Base-by-base conservation (phyloP, 768 basidiomycete genomes). In the Serpula lacrymans region DNA sequence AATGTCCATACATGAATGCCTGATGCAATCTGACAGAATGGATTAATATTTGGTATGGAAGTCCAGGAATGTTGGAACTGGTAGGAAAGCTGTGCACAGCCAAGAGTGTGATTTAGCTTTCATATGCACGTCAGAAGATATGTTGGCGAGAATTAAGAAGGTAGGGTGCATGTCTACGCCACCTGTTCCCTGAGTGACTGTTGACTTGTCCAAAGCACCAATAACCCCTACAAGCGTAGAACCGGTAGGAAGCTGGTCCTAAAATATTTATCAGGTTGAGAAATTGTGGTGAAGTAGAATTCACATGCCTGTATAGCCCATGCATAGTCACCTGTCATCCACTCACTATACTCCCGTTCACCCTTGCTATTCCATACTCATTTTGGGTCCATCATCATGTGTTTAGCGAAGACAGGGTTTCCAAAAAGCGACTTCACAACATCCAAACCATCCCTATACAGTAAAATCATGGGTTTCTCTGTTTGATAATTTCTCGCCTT, bases 1-100 rank as follows among this genome's bases (percentile, higher is more conserved):
- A 20, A 46, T 33, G 42, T 56, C 51, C n/a, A 56, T 31, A 13
- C 36, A 41, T n/a, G n/a, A n/a, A n/a, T n/a, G n/a, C n/a, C n/a
- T n/a, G n/a, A n/a, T n/a, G n/a, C n/a, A n/a, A n/a, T n/a, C n/a
- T n/a, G n/a, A n/a, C n/a, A n/a, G n/a, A n/a, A n/a, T n/a, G n/a
- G n/a, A n/a, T n/a, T n/a, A n/a, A n/a, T n/a, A n/a, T n/a, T n/a
- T n/a, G n/a, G n/a, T n/a, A n/a, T n/a, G n/a, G n/a, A n/a, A n/a
- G n/a, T n/a, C n/a, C 2, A 47, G 13, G 22, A 55, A 57, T 36
- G 53, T 59, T 2, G 52, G 26, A 16, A 59, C 40, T 4, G 54
- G 58, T n/a, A 57, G 27, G 4, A 56, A 29, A 10, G 49, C 48
- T 0, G 49, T 22, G 1, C 52, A 44, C 8, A 55, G 22, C 22